phyloP scores from a whole-genome alignment of 2,329 filamentous ascomycete genomes.

The Fusarium tupiense region DNA sequence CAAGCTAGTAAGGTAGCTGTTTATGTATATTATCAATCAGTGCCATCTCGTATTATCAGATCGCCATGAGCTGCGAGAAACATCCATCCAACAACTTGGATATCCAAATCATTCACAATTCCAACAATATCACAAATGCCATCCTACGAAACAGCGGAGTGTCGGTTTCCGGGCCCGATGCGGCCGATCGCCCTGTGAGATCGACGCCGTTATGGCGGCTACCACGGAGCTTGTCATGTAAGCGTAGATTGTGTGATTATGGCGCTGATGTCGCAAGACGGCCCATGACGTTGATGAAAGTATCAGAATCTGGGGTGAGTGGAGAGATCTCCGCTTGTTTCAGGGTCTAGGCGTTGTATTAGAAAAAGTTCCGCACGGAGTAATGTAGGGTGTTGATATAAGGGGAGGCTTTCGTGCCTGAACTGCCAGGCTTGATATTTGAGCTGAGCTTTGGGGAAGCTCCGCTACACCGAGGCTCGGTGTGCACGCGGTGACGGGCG shows the following conservation, averaged over 20 bases:
- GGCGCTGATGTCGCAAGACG: conserved; percentile 36
- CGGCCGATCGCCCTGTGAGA: conserved; percentile 34
- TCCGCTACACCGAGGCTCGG: conserved; percentile 5
- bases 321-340: conserved; percentile 18
- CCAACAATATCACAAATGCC: background rate
- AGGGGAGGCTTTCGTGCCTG: background rate
- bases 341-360: conserved; percentile 11
- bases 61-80: background rate
- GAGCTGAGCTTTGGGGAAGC: background rate
- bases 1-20: background rate
- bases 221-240: conserved; percentile 5
- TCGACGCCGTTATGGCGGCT: background rate
- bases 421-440: conserved; percentile 18
- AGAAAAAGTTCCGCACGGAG: background rate
- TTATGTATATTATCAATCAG: conserved; percentile 6
- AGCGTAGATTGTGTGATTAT: conserved; percentile 43
- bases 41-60: background rate
- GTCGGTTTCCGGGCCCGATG: conserved; percentile 21
- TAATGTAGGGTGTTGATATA: conserved; percentile 25
- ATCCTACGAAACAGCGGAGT: conserved; percentile 12
- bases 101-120: background rate
- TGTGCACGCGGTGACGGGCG: conserved; percentile 14
- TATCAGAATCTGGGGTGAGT: conserved; percentile 34
- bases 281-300: conserved; percentile 29
- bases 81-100: background rate